phyloP scores from a whole-genome alignment of 2,329 filamentous ascomycete species.

The Trichoderma pleuroti region DNA sequence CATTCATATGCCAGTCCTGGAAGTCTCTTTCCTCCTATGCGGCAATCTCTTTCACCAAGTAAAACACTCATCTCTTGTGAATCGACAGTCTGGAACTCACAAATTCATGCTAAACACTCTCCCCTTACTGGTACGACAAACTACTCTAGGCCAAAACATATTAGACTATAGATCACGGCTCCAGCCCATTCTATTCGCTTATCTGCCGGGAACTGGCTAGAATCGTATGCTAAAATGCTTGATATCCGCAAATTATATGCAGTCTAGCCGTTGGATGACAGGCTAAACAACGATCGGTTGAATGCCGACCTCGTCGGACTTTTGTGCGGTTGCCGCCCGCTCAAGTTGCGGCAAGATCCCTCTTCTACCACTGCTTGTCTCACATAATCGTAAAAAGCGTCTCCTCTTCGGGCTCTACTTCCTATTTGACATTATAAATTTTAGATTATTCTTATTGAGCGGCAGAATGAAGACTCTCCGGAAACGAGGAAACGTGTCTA shows the following conservation, averaged over 20 bases:
- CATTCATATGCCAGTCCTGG: background rate
- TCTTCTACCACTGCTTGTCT: background rate
- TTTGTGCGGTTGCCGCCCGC: background rate
- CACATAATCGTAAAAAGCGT: background rate
- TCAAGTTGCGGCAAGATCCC: background rate
- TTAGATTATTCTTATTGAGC: background rate
- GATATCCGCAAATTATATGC: background rate
- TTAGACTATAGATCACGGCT: background rate
- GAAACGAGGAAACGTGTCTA: background rate
- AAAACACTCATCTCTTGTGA: background rate
- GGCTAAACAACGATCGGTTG: background rate
- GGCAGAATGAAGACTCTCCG: background rate
- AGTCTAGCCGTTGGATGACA: background rate
- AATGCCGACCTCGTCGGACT: background rate
- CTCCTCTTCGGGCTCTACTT: background rate
- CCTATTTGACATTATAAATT: rapidly evolving
- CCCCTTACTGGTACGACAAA: background rate
- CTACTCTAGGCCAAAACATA: background rate
- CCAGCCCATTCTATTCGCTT: background rate
- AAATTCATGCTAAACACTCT: background rate
- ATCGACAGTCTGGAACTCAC: background rate
- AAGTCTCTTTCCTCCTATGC: too few species aligned
- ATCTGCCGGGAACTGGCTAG: background rate
- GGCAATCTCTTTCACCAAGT: background rate
- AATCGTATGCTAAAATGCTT: background rate